Evolutionary conservation across 179 eudicot genomes (phyloP).

Genomic region (Camellia oleifera): DNA sequence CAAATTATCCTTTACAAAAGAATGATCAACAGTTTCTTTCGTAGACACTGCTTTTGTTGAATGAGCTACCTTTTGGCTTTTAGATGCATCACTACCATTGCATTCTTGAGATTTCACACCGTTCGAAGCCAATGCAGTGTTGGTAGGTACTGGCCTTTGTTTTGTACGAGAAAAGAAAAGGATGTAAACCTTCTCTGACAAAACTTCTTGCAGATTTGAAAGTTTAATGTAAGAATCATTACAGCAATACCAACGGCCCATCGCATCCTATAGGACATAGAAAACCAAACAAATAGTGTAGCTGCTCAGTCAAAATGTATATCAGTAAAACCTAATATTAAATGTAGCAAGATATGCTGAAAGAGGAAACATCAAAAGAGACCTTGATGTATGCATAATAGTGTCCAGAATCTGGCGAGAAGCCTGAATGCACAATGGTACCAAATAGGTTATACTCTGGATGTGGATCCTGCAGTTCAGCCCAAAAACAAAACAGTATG

Average conservation of each 20-base stretch:
- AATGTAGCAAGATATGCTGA: not conserved
- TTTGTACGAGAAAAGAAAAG: slow-evolving; percentile 79
- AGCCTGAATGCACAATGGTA: slow-evolving; percentile 90
- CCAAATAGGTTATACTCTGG: slow-evolving; percentile 90
- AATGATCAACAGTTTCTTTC: slow-evolving; percentile 24
- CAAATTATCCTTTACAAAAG: slow-evolving; percentile 28
- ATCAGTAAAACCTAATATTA: not conserved
- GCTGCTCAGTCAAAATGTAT: not conserved
- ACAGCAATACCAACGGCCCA: slow-evolving; percentile 96
- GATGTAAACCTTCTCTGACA: slow-evolving; percentile 88
- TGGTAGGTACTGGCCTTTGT: slow-evolving; percentile 50
- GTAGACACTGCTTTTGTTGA: slow-evolving; percentile 27
- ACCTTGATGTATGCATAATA: slow-evolving; percentile 96
- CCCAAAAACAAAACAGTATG: not conserved
- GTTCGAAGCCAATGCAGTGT: slow-evolving; percentile 35
- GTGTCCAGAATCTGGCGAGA: slow-evolving; percentile 91
- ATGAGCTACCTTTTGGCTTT: slow-evolving; percentile 22
- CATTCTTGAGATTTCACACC: slow-evolving; percentile 47
- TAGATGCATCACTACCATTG: slow-evolving; percentile 43
- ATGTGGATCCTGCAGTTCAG: slow-evolving; percentile 66
- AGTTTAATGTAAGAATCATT: slow-evolving; percentile 78
- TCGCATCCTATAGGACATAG: slow-evolving; percentile 53
- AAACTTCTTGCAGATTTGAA: slow-evolving; percentile 66
- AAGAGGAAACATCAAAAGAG: slow-evolving; percentile 7
- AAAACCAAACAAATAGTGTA: slow-evolving; percentile 5